Percentiles rank a stretch among this genome's conserved stretches.
Evolutionary conservation across 192 early-diverging fungal species (phyloP).

Genomic region (Mortierella hygrophila): DNA sequence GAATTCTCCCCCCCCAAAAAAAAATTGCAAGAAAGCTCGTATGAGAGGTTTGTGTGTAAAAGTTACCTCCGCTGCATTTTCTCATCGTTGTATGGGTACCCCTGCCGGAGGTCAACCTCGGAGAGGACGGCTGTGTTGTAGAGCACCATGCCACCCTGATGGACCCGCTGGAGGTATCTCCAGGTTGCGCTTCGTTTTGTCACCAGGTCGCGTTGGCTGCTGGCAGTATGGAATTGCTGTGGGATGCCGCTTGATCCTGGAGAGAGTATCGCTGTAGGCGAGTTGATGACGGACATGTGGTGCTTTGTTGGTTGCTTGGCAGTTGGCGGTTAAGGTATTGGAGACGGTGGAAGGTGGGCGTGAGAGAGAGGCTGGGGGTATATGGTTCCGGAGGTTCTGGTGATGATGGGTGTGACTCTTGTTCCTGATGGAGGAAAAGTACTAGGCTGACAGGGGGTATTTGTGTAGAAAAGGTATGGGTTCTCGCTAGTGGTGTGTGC

Average conservation of each 20-base stretch:
- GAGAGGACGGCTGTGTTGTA: conserved; percentile 49
- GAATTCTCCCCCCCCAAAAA: too few species aligned
- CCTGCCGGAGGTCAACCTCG: conserved; percentile 32
- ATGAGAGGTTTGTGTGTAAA: too few species aligned
- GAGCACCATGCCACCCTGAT: conserved; percentile 49
- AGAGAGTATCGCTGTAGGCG: neutral
- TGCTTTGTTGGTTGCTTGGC: neutral
- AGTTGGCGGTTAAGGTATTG: neutral
- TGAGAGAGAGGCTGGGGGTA: neutral
- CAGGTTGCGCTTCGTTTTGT: conserved; percentile 43
- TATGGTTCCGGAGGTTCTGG: neutral
- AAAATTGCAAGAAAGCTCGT: too few species aligned
- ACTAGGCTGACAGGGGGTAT: too few species aligned
- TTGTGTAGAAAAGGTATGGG: too few species aligned
- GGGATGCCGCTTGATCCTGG: neutral
- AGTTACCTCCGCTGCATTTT: conserved; percentile 45
- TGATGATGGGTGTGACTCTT: too few species aligned
- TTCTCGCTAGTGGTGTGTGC: too few species aligned
- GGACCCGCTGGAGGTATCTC: conserved; percentile 40
- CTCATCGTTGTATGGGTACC: conserved; percentile 30
- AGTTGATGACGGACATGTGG: neutral
- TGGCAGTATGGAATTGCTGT: neutral
- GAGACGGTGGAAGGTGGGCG: neutral
- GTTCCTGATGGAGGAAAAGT: too few species aligned
- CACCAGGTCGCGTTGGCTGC: conserved; percentile 8